Base-by-base conservation (phyloP, 306 rosid genomes). In the Cyclanthera cordifolia region DNA sequence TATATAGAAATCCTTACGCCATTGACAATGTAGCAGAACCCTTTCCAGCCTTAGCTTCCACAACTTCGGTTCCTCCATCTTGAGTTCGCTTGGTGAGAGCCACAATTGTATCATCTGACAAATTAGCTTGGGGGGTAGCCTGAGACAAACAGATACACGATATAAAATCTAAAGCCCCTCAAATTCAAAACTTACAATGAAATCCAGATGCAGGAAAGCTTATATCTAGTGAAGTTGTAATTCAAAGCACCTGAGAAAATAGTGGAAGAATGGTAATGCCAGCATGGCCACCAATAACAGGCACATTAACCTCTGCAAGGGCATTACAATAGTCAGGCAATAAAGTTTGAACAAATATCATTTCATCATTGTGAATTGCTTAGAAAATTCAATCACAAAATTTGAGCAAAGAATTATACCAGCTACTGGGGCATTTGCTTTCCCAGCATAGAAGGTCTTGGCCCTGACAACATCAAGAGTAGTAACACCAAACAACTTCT, bases 21-120 rank as follows among this genome's bases (percentile, higher is more conserved):
- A 93, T 93, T 7, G 99, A 93, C 82, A 93, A 75, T 24, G 99
- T 93, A 58, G 99, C 96, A 65, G 99, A 93, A 64, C 96, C 99
- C 88, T 93, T 90, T 79, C 96, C 99, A 30, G 99, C 99, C 87
- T 93, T 93, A 8, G 99, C 99, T 72, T 90, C 95, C 58, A 93
- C 99, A 71, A 93, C 99, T 81, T 93, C 99, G 0, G 99, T 93
- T 54, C 99, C 99, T 76, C 99, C 99, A 32, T 93, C 99, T 73
- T 93, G 99, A 13, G 99, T 90, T 72, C 99, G 81, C 86, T 88
- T 85, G 55, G 99, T 93, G 53, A 93, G 90, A 80, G 91, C 95
- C 63, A 17, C 56, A 69, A 93, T 82, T 7, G 51, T 76, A 24
- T 86, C 95, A 75, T 85, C 84, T 30, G 77, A 74, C 61, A 93